phyloP scores from a whole-genome alignment of 768 basidiomycete species.

The Termitomyces sp. region DNA sequence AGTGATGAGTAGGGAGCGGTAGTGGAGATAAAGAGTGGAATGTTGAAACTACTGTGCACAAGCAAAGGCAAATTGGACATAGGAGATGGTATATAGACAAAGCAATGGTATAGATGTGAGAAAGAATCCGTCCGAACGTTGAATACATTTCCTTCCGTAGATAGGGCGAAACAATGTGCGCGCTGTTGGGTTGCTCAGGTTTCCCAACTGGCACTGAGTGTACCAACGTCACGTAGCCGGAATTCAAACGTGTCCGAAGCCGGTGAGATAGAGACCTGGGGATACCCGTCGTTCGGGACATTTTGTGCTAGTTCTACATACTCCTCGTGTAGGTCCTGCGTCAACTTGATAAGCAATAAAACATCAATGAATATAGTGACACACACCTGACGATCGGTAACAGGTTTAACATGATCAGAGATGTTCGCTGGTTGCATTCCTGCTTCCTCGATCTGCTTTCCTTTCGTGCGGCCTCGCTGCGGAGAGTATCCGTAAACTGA shows the following conservation, averaged over 20 bases:
- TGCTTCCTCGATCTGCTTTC: conserved; percentile 3
- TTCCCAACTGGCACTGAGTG: conserved; percentile 12
- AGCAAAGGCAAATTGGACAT: background rate
- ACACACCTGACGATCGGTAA: background rate
- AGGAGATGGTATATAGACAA: background rate
- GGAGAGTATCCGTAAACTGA: background rate
- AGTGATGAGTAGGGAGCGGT: background rate
- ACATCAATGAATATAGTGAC: background rate
- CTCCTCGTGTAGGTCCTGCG: background rate
- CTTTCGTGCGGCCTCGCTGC: conserved; percentile 16
- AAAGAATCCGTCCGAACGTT: background rate
- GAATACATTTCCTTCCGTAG: background rate
- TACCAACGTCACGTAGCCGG: conserved; percentile 10
- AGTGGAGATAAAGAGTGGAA: background rate
- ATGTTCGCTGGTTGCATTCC: background rate
- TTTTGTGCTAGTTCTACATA: background rate
- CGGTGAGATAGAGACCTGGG: conserved; percentile 8
- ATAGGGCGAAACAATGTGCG: background rate
- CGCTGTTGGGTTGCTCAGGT: conserved; percentile 3
- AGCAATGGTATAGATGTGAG: background rate
- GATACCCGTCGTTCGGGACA: background rate
- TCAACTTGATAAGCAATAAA: background rate
- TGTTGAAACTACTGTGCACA: background rate
- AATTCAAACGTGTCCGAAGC: conserved; percentile 7
- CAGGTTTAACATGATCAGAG: background rate